A percentile compares a stretch with the other conserved stretches of the same genome.
Evolutionary conservation across 139 green algal genomes (phyloP).

Genomic region (Auxenochlorella pyrenoidosa): DNA sequence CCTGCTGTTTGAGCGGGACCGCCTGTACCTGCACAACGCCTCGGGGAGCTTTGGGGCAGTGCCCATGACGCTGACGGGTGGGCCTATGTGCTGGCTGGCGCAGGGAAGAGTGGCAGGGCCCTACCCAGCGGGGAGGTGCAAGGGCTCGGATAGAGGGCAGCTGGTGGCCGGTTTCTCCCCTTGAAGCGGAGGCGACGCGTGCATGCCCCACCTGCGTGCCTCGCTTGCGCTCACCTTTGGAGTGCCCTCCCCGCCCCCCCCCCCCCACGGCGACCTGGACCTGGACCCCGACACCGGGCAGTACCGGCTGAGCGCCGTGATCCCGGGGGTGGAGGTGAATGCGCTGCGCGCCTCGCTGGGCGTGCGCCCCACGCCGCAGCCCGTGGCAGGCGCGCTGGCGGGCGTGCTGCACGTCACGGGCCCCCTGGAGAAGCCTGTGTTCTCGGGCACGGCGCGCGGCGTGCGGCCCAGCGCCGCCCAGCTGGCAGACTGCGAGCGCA

Average conservation of each 20-base stretch:
- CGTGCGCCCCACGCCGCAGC: constrained; percentile 78
- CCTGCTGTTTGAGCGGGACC: constrained; percentile 90
- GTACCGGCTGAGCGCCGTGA: constrained; percentile 82
- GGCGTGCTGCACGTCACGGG: constrained; percentile 90
- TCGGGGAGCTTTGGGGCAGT: constrained; percentile 52
- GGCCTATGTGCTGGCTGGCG: not conserved
- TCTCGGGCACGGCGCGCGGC: constrained; percentile 56
- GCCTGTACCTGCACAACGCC: constrained; percentile 93
- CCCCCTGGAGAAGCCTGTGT: constrained; percentile 91
- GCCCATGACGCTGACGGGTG: constrained; percentile 31
- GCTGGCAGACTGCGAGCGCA: constrained; percentile 46
- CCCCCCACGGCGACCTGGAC: constrained; percentile 89
- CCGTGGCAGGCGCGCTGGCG: constrained; percentile 78
- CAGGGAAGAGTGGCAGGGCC: not conserved
- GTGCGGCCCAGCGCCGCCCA: constrained; percentile 35
- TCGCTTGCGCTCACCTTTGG: not conserved
- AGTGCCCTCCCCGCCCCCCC: not conserved
- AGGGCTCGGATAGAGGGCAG: no score
- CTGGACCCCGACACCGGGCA: constrained; percentile 83
- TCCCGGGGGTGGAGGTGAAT: constrained; percentile 87
- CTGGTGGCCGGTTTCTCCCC: not conserved
- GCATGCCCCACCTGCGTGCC: not conserved
- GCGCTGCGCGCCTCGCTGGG: constrained; percentile 87
- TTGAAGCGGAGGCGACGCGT: not conserved
- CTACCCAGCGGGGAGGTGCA: not conserved